Base-by-base conservation (phyloP, 768 basidiomycete genomes). In the Amanita fuliginea region DNA sequence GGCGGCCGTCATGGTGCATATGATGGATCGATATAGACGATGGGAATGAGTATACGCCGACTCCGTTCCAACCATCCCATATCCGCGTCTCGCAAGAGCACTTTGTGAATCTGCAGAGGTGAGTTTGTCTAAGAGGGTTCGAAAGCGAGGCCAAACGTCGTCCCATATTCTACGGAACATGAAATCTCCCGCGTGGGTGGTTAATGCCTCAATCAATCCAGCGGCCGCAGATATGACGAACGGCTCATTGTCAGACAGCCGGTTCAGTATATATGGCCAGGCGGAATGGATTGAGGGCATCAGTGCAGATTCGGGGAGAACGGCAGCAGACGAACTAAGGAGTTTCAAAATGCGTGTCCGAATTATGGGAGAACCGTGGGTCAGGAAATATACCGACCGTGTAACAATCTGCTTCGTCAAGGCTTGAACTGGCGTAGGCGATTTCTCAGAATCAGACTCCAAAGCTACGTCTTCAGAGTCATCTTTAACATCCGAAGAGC, bases 201-300 rank as follows among this genome's bases (percentile, higher is more conserved):
- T 76, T 34, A 99, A 70, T 0, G 76, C 66, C 55, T 87, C 85
- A n/a, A 97, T 67, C 39, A 96, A 67, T 3, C 65, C 67, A 1
- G 85, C 81, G 0, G 90, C 83, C 19, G 86, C 84, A 47, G 77
- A 76, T 53, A 92, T 77, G 24, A 98, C 91, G 56, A 80, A 93
- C 0, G 80, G 67, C 59, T 93, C 86, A 0, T 71, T 39, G 58
- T 92, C 89, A 11, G 63, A 60, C 10, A 98, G 71, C 6, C 95
- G 77, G 56, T 91, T 91, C 49, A 98, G 66, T 56, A 99, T 79
- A 62, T 84, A 89, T n/a, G 91, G 90, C 96, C 96, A 99, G 1
- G 88, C 85, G 18, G 77, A 75, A 63, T 98, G 88, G 32, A 97
- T 77, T 4, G 86, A 75, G 2, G 92, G 87, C 35, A 98, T 75